A percentile compares a stretch with the other conserved stretches of the same genome.
Evolutionary conservation across 2,329 filamentous ascomycete genomes (phyloP).

Genomic region (Aspergillus japonicus): DNA sequence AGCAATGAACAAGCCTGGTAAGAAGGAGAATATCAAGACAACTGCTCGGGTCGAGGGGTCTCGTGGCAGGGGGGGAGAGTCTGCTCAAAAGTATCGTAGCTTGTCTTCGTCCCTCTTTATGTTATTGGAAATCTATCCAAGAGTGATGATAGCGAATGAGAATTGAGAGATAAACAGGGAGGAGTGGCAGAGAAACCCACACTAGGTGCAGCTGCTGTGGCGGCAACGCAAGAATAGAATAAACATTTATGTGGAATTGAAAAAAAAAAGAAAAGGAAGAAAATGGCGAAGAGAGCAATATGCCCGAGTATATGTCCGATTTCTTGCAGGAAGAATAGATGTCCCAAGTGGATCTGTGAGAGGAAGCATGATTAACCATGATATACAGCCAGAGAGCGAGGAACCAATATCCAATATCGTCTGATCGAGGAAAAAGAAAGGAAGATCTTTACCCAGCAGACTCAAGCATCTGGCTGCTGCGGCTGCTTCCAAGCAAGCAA

Average conservation of each 20-base stretch:
- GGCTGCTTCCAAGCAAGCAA: neutral
- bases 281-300: constrained; percentile 15
- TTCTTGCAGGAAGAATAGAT: constrained; percentile 18
- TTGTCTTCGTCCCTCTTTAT: constrained; percentile 7
- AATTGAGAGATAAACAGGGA: constrained; percentile 3
- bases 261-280: neutral
- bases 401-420: constrained; percentile 14
- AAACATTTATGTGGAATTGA: neutral
- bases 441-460: constrained; percentile 16
- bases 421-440: constrained; percentile 19
- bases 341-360: constrained; percentile 9
- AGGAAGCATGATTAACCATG: constrained; percentile 19
- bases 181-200: constrained; percentile 9
- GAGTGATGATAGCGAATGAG: constrained; percentile 1
- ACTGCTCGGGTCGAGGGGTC: neutral
- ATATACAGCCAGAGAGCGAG: constrained; percentile 20
- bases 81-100: constrained; percentile 2
- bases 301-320: constrained; percentile 22
- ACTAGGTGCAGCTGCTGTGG: constrained; percentile 12
- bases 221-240: constrained; percentile 17
- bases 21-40: neutral
- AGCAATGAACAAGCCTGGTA: constrained; percentile 2
- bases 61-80: neutral
- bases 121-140: constrained; percentile 3
- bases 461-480: neutral